Percentiles rank a stretch among this genome's conserved stretches.
These are phyloP conservation scores for Fraxinus dipetala DNA, from an alignment of 305 asterid species.

Conservation along the genomic window DNA sequence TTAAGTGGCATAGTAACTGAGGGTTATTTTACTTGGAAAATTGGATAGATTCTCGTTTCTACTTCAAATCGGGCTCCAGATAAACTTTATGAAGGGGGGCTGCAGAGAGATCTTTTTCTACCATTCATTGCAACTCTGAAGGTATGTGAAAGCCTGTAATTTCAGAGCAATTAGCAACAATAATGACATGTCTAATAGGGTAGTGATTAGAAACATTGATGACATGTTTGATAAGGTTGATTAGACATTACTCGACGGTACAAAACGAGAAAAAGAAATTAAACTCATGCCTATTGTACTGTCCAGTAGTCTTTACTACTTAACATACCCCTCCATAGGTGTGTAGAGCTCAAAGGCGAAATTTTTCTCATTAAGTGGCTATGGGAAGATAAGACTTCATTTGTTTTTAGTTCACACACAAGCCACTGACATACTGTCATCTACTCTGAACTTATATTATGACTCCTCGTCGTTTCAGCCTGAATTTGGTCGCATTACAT, in stretches of 20 bases:
- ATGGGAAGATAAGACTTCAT: background rate
- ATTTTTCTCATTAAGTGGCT: background rate
- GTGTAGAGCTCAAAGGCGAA: background rate
- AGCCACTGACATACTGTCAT: slow-evolving; percentile 1
- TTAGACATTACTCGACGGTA: background rate
- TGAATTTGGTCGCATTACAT: background rate
- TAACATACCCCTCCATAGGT: background rate
- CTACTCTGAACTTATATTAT: background rate
- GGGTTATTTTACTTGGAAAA: background rate
- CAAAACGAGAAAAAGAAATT: background rate
- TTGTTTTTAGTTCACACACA: background rate
- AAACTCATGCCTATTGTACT: background rate
- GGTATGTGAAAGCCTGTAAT: slow-evolving; percentile 26
- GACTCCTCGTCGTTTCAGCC: slow-evolving; percentile 4
- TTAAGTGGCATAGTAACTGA: background rate
- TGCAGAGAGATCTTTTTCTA: slow-evolving; percentile 53
- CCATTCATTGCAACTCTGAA: slow-evolving; percentile 49
- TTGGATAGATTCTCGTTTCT: slow-evolving; percentile 45
- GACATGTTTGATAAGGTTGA: background rate
- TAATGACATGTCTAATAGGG: background rate
- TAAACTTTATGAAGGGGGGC: slow-evolving; percentile 51
- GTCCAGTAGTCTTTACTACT: background rate
- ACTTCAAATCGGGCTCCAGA: slow-evolving; percentile 62
- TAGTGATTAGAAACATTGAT: background rate
- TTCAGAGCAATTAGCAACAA: slow-evolving; percentile 2